Conservation (phyloP, 768 basidiomycete species). For the Cystofilobasidium bisporidii region DNA sequence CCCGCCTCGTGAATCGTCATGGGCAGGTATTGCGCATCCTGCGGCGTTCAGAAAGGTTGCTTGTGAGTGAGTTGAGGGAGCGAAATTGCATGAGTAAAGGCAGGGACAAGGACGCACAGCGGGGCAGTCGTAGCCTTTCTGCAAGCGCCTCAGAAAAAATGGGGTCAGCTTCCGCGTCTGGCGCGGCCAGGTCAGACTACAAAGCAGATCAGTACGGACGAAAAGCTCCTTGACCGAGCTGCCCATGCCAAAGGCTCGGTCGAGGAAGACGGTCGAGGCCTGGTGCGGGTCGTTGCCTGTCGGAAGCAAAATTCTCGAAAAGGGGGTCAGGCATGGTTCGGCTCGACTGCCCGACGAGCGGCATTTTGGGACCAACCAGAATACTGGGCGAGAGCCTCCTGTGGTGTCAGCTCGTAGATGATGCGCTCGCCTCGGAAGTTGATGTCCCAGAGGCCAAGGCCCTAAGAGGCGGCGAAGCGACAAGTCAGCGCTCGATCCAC, state of each 20-base stretch:
- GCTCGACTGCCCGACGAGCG: too few relatives aligned
- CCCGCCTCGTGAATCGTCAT: constrained; percentile 48
- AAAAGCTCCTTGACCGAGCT: constrained; percentile 51
- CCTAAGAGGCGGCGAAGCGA: not conserved
- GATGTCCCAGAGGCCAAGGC: constrained; percentile 53
- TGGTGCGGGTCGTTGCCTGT: constrained; percentile 13
- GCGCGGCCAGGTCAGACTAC: too few relatives aligned
- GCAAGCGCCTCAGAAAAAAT: too few relatives aligned
- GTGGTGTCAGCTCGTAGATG: constrained; percentile 47
- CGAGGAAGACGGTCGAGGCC: constrained; percentile 2
- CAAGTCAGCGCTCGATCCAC: too few relatives aligned
- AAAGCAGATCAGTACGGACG: too few relatives aligned
- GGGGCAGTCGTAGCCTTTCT: constrained; percentile 57
- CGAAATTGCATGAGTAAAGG: too few relatives aligned
- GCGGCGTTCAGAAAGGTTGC: too few relatives aligned
- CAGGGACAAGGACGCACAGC: constrained; percentile 28
- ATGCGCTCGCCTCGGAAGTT: constrained; percentile 53
- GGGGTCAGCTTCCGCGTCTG: too few relatives aligned
- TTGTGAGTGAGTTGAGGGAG: too few relatives aligned
- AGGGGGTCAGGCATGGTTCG: too few relatives aligned
- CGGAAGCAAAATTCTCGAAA: too few relatives aligned
- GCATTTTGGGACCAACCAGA: not conserved
- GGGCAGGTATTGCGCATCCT: constrained; percentile 52
- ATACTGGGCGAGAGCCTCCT: constrained; percentile 33
- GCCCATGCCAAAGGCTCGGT: constrained; percentile 13